phyloP scores from a whole-genome alignment of 306 rosid genomes.

The Rosa chinensis region DNA sequence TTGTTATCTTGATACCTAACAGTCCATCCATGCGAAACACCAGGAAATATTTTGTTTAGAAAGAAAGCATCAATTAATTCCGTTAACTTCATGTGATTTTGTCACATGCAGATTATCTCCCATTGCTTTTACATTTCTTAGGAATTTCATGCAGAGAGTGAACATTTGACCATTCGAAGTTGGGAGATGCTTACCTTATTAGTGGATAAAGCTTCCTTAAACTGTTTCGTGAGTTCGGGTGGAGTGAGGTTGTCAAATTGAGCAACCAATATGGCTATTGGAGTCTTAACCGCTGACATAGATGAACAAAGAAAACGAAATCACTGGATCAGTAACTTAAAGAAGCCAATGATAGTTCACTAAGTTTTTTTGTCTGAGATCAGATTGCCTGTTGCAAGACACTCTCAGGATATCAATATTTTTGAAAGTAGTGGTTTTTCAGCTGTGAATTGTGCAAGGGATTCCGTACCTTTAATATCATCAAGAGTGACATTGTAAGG shows the following conservation, averaged over 20 bases:
- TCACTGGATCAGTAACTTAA: background rate
- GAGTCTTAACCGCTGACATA: constrained; percentile 54
- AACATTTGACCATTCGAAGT: background rate
- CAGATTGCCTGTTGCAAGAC: background rate
- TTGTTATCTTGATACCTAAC: constrained; percentile 35
- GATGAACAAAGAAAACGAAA: background rate
- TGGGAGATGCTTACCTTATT: constrained; percentile 42
- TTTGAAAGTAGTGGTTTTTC: background rate
- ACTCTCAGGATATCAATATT: background rate
- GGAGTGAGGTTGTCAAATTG: constrained; percentile 51
- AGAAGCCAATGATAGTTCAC: background rate
- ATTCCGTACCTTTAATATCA: constrained; percentile 59
- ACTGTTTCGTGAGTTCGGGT: constrained; percentile 64
- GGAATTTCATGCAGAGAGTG: background rate
- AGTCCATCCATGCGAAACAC: constrained; percentile 46
- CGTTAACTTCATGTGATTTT: background rate
- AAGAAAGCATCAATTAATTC: background rate
- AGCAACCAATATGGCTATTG: constrained; percentile 55
- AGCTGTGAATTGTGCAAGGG: background rate
- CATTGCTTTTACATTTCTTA: background rate
- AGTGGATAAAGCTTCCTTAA: constrained; percentile 44
- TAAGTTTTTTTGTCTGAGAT: background rate
- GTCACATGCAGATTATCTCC: background rate
- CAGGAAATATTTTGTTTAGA: constrained; percentile 42
- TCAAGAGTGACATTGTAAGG: constrained; percentile 65